Base-by-base conservation (phyloP, 257 asterid species). In the Haberlea rhodopensis region DNA sequence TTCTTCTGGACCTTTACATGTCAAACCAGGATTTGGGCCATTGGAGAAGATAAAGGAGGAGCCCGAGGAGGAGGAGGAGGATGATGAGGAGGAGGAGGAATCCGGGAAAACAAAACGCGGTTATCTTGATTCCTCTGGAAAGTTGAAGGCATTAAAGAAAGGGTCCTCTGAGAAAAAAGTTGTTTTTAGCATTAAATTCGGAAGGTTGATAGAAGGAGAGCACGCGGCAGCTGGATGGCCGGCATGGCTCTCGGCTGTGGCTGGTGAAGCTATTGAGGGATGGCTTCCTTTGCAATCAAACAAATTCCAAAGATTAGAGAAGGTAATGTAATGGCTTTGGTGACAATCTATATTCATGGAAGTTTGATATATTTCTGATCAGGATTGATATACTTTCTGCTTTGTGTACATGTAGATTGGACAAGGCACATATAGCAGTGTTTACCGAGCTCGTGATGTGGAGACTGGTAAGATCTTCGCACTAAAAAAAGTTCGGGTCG, bases 21-120 rank as follows among this genome's bases (percentile, higher is more conserved):
- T 67, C 13, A 76, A 58, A 0, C 28, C 65, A 4, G 79, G 76
- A 1, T 72, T 69, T 40, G 87, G 95, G 8, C 82, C 73, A 0
- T 74, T 92, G 87, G 97, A 87, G 86, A 85, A 86, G 80, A 89
- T 92, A 54, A 80, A 76, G 72, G 96, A 92, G 81, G 94, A 87
- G 78, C 78, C 96, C 11, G 95, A 89, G 43, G 75, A 75, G 71
- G 95, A 89, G 76, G 80, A 75, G 60, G 91, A 79, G 61, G 78
- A 16, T 18, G 79, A 68, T 40, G 87, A 84, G 2, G 80, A 34
- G 0, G 45, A 34, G 45, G 85, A 75, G 28, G 83, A 70, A 19
- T 55, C 81, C 6, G 72, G 32, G 22, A 63, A 26, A 29, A 60
- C 58, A 20, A 43, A 24, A 45, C 68, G 55, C 9, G 31, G 58